phyloP scores from a whole-genome alignment of 75 land plant genomes.

The Chamaecyparis obtusa region DNA sequence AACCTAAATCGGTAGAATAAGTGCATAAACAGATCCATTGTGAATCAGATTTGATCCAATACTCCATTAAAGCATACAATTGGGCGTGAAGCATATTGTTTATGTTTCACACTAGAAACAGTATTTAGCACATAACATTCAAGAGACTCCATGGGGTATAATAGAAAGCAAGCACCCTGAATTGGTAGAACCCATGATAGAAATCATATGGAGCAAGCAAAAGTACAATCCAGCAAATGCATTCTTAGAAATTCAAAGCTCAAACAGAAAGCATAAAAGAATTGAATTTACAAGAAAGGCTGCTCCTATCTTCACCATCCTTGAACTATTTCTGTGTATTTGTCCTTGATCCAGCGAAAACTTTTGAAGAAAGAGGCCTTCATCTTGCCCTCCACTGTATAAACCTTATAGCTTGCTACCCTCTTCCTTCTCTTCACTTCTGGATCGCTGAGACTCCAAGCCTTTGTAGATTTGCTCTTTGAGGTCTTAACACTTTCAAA shows the following conservation, averaged over 20 bases:
- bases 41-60: not conserved
- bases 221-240: not conserved
- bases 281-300: not conserved
- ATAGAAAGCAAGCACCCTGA: not conserved
- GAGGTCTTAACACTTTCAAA: not conserved
- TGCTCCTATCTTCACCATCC: conserved; percentile 17
- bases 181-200: not conserved
- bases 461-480: not conserved
- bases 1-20: not conserved
- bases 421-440: conserved; percentile 47
- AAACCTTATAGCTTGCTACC: conserved; percentile 51
- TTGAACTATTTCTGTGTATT: conserved; percentile 28
- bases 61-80: not conserved
- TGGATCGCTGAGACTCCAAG: conserved; percentile 36
- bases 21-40: not conserved
- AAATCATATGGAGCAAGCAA: not conserved
- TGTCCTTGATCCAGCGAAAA: conserved; percentile 54
- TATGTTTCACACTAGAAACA: not conserved
- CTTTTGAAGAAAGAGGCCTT: conserved; percentile 41
- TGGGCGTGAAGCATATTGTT: not conserved
- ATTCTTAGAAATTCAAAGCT: not conserved
- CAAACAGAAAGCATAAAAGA: not conserved
- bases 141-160: not conserved
- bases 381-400: conserved; percentile 52
- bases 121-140: not conserved